Base-by-base conservation (phyloP, 108 stramenopile species). In the Schizochytrium sp. region DNA sequence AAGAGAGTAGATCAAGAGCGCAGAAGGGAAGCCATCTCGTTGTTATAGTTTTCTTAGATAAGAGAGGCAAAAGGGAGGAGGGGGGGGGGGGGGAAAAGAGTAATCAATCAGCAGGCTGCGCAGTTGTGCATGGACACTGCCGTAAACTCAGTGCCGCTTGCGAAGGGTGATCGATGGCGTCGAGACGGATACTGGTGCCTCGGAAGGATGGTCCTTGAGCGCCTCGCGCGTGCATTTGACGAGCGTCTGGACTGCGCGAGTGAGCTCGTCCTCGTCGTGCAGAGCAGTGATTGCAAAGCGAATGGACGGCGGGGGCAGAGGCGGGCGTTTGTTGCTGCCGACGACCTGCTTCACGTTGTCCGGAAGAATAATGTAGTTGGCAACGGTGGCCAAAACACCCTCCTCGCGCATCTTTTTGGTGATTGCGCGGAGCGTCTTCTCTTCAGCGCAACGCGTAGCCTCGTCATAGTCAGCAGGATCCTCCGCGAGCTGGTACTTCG, bases 401-500 rank as follows among this genome's bases (percentile, higher is more conserved):
- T 83, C 48, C 48, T 83, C 18, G 51, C 76, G 76, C 76, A 83
- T 47, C 45, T n/a, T 25, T 1, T 12, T 12, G 19, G 76, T 53
- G 76, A 83, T 83, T 12, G n/a, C 25, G n/a, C 76, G 76, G 14
- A 83, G 45, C 16, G 51, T 83, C 76, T 83, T 83, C 48, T 83
- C 76, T 5, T 83, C 76, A 6, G 45, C 48, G 51, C 51, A 83
- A 3, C 76, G 76, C 23, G 76, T 53, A 18, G 45, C 76, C 48
- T 28, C 18, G 12, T 47, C 45, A 4, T 83, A 83, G 23, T 83
- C 76, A 12, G 6, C 12, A 53, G 23, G 48, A 4, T 53, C 51
- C 16, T 47, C 76, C 8, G 76, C 76, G 51, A 83, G 76, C 76
- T 83, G 76, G 76, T 83, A 83, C 76, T 83, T 83, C 1, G 76